Base-by-base conservation (phyloP, 768 basidiomycete species). In the Boletus bicolor region DNA sequence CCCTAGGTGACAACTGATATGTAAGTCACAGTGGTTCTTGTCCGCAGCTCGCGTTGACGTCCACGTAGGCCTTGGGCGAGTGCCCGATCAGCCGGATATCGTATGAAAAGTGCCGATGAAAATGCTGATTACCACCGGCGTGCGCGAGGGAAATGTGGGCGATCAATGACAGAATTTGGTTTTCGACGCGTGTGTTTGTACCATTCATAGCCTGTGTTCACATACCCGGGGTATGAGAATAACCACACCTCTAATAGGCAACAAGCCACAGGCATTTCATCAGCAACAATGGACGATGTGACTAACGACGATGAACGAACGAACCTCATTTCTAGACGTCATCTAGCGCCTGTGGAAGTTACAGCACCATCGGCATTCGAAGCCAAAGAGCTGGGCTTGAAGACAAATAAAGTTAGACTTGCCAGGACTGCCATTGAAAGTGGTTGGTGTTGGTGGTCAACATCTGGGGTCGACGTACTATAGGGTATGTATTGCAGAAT, bases 21-120 rank as follows among this genome's bases (percentile, higher is more conserved):
- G 8, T 14, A 7, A 43, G 32, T 17, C 44, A 9, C 6, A 17
- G 19, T 3, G 34, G 17, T 10, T 9, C 36, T 28, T 28, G 36
- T 17, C 43, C n/a, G 10, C 28, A n/a, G 21, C 12, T 24, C 48
- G 34, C n/a, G 49, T 36, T 14, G 26, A 44, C 11, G 39, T 43
- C 11, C 14, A 5, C 7, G 4, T 34, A 35, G 28, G 11, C 43
- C 32, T 46, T 26, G 51, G 39, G 35, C 26, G 38, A 37, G 36
- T 30, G 26, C 7, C 38, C 51, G 50, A 45, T 59, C 37, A 21
- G 14, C 28, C 15, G 45, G 46, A 44, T 51, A 62, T 51, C 44
- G 34, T 19, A 47, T 44, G 19, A 52, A 48, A 58, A 19, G 30
- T 30, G 5, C 42, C 46, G 32, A 44, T 21, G 37, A 36, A 12